A percentile compares a stretch with the other conserved stretches of the same genome.
Conservation (phyloP, 1,284 basidiomycete species). For the Moesziomyces parantarcticus region DNA sequence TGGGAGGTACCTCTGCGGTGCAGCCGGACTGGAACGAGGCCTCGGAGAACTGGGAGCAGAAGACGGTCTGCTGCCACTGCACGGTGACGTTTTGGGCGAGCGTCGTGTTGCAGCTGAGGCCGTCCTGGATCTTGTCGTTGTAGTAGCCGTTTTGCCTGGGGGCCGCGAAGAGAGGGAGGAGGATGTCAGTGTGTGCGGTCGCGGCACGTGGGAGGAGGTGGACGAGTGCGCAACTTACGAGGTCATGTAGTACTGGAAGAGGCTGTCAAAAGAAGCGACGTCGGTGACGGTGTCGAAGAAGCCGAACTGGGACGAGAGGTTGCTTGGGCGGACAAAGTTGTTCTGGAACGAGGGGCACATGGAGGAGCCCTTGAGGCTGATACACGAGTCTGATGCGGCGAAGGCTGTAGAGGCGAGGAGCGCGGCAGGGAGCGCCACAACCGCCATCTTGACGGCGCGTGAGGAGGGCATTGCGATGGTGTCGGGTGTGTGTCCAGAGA, state of each 20-base stretch:
- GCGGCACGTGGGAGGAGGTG: neutral
- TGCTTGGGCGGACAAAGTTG: conserved; percentile 65
- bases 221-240: conserved; percentile 17
- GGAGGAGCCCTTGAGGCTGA: conserved; percentile 50
- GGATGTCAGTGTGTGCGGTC: neutral
- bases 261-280: conserved; percentile 69
- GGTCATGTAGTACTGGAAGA: conserved; percentile 68
- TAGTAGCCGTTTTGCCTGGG: conserved; percentile 62
- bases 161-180: neutral
- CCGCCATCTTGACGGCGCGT: conserved; percentile 28
- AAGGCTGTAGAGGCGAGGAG: conserved; percentile 25
- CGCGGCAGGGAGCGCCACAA: conserved; percentile 31
- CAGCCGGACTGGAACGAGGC: conserved; percentile 56
- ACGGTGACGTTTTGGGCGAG: conserved; percentile 53
- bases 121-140: conserved; percentile 45
- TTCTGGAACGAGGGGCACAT: conserved; percentile 60
- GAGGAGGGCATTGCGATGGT: conserved; percentile 35
- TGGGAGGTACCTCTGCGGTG: conserved; percentile 49
- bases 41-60: conserved; percentile 61
- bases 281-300: conserved; percentile 67
- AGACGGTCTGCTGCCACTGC: conserved; percentile 61
- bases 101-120: conserved; percentile 58
- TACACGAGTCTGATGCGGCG: conserved; percentile 48
- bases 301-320: conserved; percentile 67
- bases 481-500: neutral